phyloP scores from a whole-genome alignment of 495 filamentous ascomycete genomes.

The Niebla homalea region DNA sequence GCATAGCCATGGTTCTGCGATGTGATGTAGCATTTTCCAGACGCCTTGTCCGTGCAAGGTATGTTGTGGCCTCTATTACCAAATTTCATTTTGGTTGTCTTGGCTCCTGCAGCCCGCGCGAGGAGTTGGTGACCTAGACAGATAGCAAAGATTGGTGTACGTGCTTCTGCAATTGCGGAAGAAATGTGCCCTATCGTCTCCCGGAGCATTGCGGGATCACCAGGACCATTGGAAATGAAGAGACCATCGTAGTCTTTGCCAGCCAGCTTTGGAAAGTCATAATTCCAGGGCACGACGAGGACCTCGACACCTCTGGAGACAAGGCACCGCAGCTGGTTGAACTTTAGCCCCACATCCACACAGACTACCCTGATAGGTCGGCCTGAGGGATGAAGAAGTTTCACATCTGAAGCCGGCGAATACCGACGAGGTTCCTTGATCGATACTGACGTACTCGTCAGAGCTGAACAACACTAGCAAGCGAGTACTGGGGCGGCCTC shows the following conservation, averaged over 20 bases:
- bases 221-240: conserved; percentile 94
- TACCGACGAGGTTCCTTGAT: conserved; percentile 71
- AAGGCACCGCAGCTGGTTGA: conserved; percentile 90
- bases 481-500: conserved; percentile 27
- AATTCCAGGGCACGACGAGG: conserved; percentile 87
- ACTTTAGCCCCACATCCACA: conserved; percentile 93
- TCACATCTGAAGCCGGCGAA: conserved; percentile 48
- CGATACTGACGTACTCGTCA: conserved; percentile 52
- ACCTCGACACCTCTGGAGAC: conserved; percentile 87
- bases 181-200: conserved; percentile 63
- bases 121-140: conserved; percentile 94
- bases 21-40: conserved; percentile 94
- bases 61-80: conserved; percentile 98
- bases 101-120: conserved; percentile 76
- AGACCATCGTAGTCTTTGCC: conserved; percentile 84
- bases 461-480: conserved; percentile 9
- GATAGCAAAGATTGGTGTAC: conserved; percentile 87
- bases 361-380: conserved; percentile 75
- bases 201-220: conserved; percentile 76
- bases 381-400: conserved; percentile 75
- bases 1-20: conserved; percentile 90
- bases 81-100: conserved; percentile 93
- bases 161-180: conserved; percentile 55
- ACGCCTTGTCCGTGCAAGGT: conserved; percentile 86
- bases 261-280: conserved; percentile 64